Percentiles rank a stretch among this genome's conserved stretches.
Evolutionary conservation across 2,329 filamentous ascomycete species (phyloP).

Genomic region (Cryphonectria naterciae): DNA sequence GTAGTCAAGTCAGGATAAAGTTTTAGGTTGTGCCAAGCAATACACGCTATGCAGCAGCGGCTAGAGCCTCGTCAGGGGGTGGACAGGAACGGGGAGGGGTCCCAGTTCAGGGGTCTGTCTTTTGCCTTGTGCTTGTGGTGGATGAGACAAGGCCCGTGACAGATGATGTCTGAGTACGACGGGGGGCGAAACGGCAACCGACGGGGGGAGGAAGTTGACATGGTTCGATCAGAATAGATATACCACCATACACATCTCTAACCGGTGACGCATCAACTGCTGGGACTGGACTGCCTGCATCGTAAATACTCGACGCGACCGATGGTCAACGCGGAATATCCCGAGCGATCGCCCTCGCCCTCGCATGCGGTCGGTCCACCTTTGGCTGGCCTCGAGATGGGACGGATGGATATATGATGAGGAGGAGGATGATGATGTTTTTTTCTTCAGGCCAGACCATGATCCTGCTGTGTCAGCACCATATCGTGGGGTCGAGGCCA

Average conservation of each 20-base stretch:
- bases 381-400: background rate
- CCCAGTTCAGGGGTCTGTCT: background rate
- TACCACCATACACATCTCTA: background rate
- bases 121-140: background rate
- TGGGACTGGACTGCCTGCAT: background rate
- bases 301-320: background rate
- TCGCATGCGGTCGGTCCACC: background rate
- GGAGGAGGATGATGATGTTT: background rate
- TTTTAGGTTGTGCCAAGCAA: constrained; percentile 14
- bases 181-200: constrained; percentile 22
- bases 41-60: background rate
- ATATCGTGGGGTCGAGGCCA: background rate
- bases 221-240: background rate
- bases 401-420: background rate
- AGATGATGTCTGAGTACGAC: constrained; percentile 26
- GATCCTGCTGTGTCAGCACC: constrained; percentile 2
- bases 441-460: background rate
- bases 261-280: background rate
- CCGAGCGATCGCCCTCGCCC: constrained; percentile 3
- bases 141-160: constrained; percentile 29
- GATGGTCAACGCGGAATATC: background rate
- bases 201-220: background rate
- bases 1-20: constrained; percentile 18
- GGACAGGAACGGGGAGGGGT: background rate
- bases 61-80: constrained; percentile 17